Base-by-base conservation (phyloP, 257 asterid species). In the Primulina eburnea region DNA sequence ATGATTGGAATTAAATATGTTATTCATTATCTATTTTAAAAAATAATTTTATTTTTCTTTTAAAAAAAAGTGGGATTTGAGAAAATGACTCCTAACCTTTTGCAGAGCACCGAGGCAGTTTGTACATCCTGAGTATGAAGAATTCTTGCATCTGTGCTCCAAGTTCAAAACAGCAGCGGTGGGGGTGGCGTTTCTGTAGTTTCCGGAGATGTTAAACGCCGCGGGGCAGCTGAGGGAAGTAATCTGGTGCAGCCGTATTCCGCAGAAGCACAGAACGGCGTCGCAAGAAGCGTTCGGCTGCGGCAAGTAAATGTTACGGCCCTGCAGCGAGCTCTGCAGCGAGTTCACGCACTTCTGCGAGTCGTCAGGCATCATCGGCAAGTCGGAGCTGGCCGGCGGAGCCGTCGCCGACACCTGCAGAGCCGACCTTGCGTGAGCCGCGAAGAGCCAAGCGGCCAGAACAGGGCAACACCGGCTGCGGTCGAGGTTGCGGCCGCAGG, bases 401-500 rank as follows among this genome's bases (percentile, higher is more conserved):
- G 87, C 60, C 21, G 86, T 81, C 7, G 75, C 8, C 0, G 66
- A 59, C 2, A 87, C 75, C 77, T 85, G 90, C 6, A 90, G 84
- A 5, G 96, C 99, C 56, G 97, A 84, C 6, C 92, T 76, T 16
- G 99, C 97, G 84, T 93, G 96, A 4, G 99, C 97, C 0, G 99
- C 99, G 79, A 89, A 90, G 28, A 93, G 89, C 99, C 99, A 93
- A 2, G 99, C 97, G 0, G 97, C 97, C 17, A 93, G 89, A 0
- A 93, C 99, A 6, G 99, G 99, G 68, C 99, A 93, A 77, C 99
- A 93, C 2, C 98, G 89, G 87, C 96, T 84, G 14, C 99, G 83
- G 87, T 93, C 96, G 4, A 93, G 86, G 80, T 82, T 85, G n/a
- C 75, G 81, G 55, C 91, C 88, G 74, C 99, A 87, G 2, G 99